Evolutionary conservation across 257 asterid genomes (phyloP).

Genomic region (Lithospermum erythrorhizon): DNA sequence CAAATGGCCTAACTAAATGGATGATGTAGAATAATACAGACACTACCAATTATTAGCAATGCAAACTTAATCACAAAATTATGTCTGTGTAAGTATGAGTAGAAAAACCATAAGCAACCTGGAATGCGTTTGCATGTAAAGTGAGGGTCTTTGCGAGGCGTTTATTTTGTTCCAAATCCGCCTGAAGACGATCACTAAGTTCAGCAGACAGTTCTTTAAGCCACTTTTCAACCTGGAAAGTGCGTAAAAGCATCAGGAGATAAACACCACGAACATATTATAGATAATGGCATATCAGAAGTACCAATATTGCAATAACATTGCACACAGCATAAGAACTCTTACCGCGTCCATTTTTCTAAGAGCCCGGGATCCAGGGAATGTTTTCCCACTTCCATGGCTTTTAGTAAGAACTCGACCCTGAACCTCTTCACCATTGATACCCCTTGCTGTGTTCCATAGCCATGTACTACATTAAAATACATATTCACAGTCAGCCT

Average conservation of each 20-base stretch:
- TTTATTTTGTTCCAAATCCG: conserved; percentile 81
- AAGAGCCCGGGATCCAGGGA: conserved; percentile 87
- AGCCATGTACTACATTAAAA: conserved; percentile 68
- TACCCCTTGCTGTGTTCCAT: conserved; percentile 86
- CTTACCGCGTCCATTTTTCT: conserved; percentile 51
- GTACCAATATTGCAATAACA: background rate
- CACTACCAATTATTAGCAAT: no score
- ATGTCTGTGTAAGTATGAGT: background rate
- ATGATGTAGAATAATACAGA: background rate
- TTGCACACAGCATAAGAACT: conserved; percentile 5
- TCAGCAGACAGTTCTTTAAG: conserved; percentile 74
- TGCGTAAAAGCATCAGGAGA: conserved; percentile 1
- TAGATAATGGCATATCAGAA: background rate
- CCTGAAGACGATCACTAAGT: conserved; percentile 76
- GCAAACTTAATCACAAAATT: no score
- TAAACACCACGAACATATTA: background rate
- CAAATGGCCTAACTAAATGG: background rate
- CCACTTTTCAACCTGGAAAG: conserved; percentile 79
- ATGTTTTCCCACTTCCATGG: conserved; percentile 95
- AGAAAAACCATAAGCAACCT: conserved; percentile 34
- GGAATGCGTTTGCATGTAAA: conserved; percentile 80
- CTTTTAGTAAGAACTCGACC: conserved; percentile 94
- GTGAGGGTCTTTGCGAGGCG: conserved; percentile 82
- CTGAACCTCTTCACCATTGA: conserved; percentile 84
- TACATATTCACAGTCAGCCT: conserved; percentile 3